Conservation (phyloP, 805 yeast species). For the Scheffersomyces lignosus region DNA sequence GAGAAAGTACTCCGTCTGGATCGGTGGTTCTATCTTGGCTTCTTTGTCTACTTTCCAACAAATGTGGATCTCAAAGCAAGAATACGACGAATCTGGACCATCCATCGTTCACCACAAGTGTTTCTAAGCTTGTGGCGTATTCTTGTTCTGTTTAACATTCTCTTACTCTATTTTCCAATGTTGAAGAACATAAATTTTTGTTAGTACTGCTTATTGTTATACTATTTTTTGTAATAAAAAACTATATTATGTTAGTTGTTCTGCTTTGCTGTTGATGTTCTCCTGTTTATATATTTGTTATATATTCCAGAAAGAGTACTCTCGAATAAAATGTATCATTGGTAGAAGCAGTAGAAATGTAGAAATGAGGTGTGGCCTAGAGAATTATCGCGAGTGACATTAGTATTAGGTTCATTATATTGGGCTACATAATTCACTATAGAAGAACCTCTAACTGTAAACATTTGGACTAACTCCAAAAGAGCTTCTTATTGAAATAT, state of each 20-base stretch:
- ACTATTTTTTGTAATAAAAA: no score
- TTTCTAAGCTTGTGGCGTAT: conserved; percentile 52
- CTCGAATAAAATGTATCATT: no score
- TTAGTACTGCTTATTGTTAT: background rate
- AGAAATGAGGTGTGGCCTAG: no score
- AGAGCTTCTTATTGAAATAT: no score
- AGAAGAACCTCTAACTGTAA: no score
- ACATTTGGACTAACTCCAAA: no score
- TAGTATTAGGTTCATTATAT: no score
- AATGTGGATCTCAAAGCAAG: conserved; percentile 99
- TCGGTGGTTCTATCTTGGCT: conserved; percentile 99
- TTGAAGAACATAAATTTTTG: background rate
- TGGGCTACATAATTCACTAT: no score
- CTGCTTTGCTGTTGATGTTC: background rate
- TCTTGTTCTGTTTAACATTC: background rate
- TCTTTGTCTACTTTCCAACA: conserved; percentile 99
- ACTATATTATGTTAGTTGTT: background rate
- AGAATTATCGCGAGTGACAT: no score
- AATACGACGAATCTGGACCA: conserved; percentile 99
- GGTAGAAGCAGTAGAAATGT: no score
- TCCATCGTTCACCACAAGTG: conserved; percentile 97
- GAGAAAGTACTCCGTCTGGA: conserved; percentile 99
- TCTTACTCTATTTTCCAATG: background rate
- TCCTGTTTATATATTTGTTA: no score
- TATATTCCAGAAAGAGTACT: background rate